A percentile compares a stretch with the other conserved stretches of the same genome.
Evolutionary conservation across 306 rosid genomes (phyloP).

Genomic region (Pterocarpus santalinus): DNA sequence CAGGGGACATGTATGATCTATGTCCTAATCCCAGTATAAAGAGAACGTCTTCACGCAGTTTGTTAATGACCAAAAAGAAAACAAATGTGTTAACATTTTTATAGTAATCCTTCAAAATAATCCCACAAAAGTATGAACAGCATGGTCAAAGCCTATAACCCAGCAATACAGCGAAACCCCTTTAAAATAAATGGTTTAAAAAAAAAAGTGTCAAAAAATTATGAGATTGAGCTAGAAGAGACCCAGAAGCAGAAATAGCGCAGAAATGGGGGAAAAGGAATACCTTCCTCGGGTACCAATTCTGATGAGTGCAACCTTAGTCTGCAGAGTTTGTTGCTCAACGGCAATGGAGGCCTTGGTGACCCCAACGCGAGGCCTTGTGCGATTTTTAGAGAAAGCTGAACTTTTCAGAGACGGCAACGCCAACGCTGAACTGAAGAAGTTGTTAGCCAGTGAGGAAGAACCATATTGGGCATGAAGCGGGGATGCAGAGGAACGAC

Average conservation of each 20-base stretch:
- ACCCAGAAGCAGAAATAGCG: background rate
- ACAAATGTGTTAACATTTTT: background rate
- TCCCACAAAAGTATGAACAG: background rate
- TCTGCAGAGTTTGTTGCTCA: slow-evolving; percentile 67
- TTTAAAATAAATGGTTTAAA: background rate
- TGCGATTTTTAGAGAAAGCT: slow-evolving; percentile 20
- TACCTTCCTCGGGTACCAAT: slow-evolving; percentile 95
- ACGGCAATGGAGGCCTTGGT: slow-evolving; percentile 78
- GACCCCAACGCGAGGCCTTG: slow-evolving; percentile 25
- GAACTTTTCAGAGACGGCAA: slow-evolving; percentile 55
- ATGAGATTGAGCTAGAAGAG: background rate
- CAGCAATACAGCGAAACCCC: background rate
- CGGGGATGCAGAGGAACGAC: slow-evolving; percentile 47
- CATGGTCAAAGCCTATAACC: background rate
- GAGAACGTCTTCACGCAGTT: background rate
- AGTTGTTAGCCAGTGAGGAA: background rate
- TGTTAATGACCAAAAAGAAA: background rate
- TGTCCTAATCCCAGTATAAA: background rate
- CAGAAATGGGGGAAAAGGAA: background rate
- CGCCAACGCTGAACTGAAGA: slow-evolving; percentile 35
- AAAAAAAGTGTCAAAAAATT: background rate
- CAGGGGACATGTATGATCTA: background rate
- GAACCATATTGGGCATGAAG: slow-evolving; percentile 34
- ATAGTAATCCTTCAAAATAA: background rate
- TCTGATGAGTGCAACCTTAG: slow-evolving; percentile 70